Evolutionary conservation across 345 rosid genomes (phyloP), one percentile per base, ranked within the genome.

Genomic region (Brassica carinata): DNA sequence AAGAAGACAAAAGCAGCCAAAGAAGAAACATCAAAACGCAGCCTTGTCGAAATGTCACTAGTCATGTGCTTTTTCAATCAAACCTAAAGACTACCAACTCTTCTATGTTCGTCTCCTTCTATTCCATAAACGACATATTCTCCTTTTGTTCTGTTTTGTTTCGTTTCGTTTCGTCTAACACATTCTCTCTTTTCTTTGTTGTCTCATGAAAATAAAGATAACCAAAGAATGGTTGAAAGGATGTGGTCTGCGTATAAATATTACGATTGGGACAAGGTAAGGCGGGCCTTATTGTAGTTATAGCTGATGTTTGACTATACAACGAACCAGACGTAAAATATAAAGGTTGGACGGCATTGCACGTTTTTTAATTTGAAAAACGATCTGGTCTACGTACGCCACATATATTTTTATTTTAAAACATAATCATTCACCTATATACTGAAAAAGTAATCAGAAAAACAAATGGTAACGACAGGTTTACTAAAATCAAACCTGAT

Each of bases 81-180:
- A 66, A 65, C 78, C 78, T 65, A 75, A 75, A 64, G 69, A 48
- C 77, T 74, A 74, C 38, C 78, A 65, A 75, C 72, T 75, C n/a
- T 63, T 40, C 14, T 11, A 65, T 51, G 51, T 65, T 65, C 48
- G 31, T 65, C 18, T 64, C 5, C 19, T 3, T 63, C 31, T 29
- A 61, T 23, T 73, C 15, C 11, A 64, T 2, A 66, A 30, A 48
- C 26, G 71, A 48, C 17, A 13, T 4, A 14, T 48, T 48, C 14
- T 48, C 17, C 57, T 14, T 13, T 5, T 14, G 17, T 14, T 45
- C 3, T 29, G 18, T 29, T 64, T 65, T 33, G 11, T 64, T 33
- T 65, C 15, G 27, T 64, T 33, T 65, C 15, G 27, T 27, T 61
- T 40, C 11, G 34, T 59, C 36, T 61, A 30, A 6, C 15, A 26